Evolutionary conservation across 768 basidiomycete genomes (phyloP), one percentile per base, ranked within the genome.

Genomic region (Albatrellus ellisii): DNA sequence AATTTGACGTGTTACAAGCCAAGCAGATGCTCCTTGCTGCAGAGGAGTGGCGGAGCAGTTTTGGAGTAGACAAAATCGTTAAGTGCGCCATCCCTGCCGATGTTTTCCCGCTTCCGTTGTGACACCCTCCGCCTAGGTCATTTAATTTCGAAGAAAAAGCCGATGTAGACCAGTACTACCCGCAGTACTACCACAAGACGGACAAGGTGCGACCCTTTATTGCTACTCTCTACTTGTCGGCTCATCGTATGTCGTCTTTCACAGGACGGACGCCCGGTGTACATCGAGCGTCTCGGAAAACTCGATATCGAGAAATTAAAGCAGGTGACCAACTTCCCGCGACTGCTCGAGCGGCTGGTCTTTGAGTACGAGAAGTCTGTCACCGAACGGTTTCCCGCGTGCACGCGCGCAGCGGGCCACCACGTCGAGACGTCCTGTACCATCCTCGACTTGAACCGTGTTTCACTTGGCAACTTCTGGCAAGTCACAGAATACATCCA

Each of bases 401-500:
- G 82, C 60, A 72, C 85, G 47, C 59, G 59, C 11, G 71, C 70
- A 2, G 63, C 68, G 27, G 91, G 90, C 1, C 83, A 91, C 62
- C 79, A 87, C 43, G 83, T 98, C 58, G 94, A 97, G 66, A 98
- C 94, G 9, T 85, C 77, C 41, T 98, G 94, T 77, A 97, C 95
- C 45, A 91, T 98, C 69, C 73, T 98, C 64, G 92, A 98, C 61
- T 77, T 99, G 50, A 59, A 76, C 18, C 67, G 68, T 52, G 78
- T 83, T 29, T 68, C 71, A 8, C 57, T 98, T 47, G 61, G 72
- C 47, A 77, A 76, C 57, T 98, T 97, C 58, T 91, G 81, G 61
- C 75, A 73, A 55, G 91, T 98, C 64, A 92, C 88, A 65, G 84
- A 87, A 62, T 94, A 90, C 67, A 83, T 98, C 32, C 72, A 68